These are phyloP conservation scores for Dryas drummondii DNA, from an alignment of 306 rosid genomes.

Conservation along the genomic window DNA sequence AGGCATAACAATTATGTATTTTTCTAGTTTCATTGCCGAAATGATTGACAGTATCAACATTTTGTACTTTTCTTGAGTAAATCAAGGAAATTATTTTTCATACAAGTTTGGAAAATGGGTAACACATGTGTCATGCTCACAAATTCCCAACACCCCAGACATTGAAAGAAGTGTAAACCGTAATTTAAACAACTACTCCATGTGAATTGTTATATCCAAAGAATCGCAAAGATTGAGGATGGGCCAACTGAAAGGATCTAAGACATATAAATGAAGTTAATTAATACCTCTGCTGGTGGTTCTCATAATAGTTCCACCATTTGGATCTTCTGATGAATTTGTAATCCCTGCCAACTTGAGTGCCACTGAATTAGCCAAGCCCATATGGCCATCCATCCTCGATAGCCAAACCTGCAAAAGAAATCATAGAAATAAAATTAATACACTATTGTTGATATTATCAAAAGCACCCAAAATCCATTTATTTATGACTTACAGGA, in stretches of 20 bases:
- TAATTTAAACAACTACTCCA: background rate
- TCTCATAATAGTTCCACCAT: constrained; percentile 72
- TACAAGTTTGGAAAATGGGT: background rate
- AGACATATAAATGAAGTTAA: background rate
- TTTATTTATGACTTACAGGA: constrained; percentile 59
- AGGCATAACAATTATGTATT: background rate
- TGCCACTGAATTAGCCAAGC: constrained; percentile 73
- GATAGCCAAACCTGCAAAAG: constrained; percentile 67
- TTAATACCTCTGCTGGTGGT: constrained; percentile 54
- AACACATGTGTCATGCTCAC: background rate
- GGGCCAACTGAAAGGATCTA: constrained; percentile 1
- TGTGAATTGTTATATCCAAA: background rate
- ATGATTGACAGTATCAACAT: background rate
- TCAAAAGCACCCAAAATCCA: constrained; percentile 12
- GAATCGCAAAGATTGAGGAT: background rate
- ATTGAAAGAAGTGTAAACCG: too few relatives aligned
- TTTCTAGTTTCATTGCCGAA: background rate
- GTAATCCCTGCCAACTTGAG: constrained; percentile 65
- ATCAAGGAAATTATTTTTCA: background rate
- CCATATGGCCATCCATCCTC: constrained; percentile 84
- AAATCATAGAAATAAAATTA: constrained; percentile 6
- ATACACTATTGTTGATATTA: background rate
- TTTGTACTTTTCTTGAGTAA: background rate
- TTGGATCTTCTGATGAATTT: constrained; percentile 55
- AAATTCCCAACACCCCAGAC: background rate